These are phyloP conservation scores for Hymenoscyphus fructigenus DNA, from an alignment of 2,329 filamentous ascomycete genomes.

Conservation along the genomic window DNA sequence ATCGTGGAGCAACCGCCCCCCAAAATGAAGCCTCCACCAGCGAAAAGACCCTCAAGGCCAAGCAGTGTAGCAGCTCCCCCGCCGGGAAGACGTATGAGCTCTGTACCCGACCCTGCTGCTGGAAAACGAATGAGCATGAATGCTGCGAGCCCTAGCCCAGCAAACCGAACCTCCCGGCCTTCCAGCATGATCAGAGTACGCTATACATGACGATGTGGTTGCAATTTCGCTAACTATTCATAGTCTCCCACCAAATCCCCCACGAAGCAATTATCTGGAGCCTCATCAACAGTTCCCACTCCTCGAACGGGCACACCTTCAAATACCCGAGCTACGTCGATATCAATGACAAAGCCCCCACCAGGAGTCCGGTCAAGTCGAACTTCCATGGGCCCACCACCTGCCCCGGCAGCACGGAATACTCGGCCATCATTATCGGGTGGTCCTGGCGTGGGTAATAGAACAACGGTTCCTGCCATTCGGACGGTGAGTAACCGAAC, in stretches of 20 bases:
- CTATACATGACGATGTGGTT: slow-evolving; percentile 17
- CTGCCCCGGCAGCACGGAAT: slow-evolving; percentile 34
- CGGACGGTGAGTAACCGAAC: slow-evolving; percentile 22
- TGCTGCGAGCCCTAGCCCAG: slow-evolving; percentile 71
- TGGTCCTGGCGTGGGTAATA: slow-evolving; percentile 36
- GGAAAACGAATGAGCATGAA: slow-evolving; percentile 68
- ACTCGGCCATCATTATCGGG: slow-evolving; percentile 42
- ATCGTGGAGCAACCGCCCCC: slow-evolving; percentile 53
- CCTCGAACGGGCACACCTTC: slow-evolving; percentile 67
- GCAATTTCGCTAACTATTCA: slow-evolving; percentile 27
- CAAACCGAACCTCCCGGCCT: slow-evolving; percentile 52
- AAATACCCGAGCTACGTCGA: slow-evolving; percentile 46
- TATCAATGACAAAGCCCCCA: slow-evolving; percentile 47
- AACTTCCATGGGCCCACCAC: slow-evolving; percentile 67
- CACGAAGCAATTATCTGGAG: slow-evolving; percentile 66
- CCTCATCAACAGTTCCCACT: slow-evolving; percentile 53
- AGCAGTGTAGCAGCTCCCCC: slow-evolving; percentile 44
- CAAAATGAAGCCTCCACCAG: slow-evolving; percentile 31
- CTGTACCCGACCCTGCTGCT: slow-evolving; percentile 52
- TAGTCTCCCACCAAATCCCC: slow-evolving; percentile 79
- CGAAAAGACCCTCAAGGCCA: slow-evolving; percentile 41
- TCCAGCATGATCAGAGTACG: slow-evolving; percentile 58
- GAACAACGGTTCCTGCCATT: slow-evolving; percentile 22
- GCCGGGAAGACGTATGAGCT: slow-evolving; percentile 42
- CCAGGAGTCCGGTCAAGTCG: slow-evolving; percentile 54